Base-by-base conservation (phyloP, 148 eudicot species). In the Persicaria tinctoria region DNA sequence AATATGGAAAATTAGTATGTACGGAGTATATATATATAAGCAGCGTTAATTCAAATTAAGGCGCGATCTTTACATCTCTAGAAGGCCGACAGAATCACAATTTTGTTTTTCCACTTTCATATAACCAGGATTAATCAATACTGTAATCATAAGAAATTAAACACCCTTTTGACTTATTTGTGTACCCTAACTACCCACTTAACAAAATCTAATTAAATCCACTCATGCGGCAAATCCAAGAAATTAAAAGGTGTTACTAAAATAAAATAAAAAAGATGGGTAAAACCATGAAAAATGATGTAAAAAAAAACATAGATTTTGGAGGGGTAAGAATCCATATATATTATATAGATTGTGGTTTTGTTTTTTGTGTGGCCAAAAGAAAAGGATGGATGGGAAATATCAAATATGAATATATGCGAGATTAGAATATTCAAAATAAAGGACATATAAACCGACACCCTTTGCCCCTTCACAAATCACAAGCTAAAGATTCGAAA, bases 401-500 rank as follows among this genome's bases (percentile, higher is more conserved):
- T n/a, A n/a, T n/a, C n/a, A n/a, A n/a, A n/a, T 59, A 38, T 32
- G 1, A 3, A 64, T 27, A 6, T 4, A 9, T 57, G 13, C 38
- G 38, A 32, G 38, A 27, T 4, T 12, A 32, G 47, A 64, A 64
- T 64, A 64, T 64, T 64, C 70, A 64, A 50, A 32, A n/a, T 64
- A 64, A 64, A 64, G 46, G 70, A 64, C 46, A 64, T 23, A 23
- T 23, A 64, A 64, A 38, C n/a, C 47, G 70, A 64, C 70, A 64
- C n/a, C 9, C 12, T 32, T 12, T 38, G 7, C n/a, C 46, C 44
- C 17, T 12, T n/a, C n/a, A n/a, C n/a, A n/a, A n/a, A n/a, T 38
- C 11, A 41, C 70, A 32, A 64, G 68, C 5, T 60, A 60, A 60
- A 13, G 41, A 20, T 64, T 4, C 38, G 70, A 64, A 64, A 5